Percentiles rank a stretch among this genome's conserved stretches.
These are phyloP conservation scores for Elaphomyces granulatus DNA, from an alignment of 495 filamentous ascomycete species.

Conservation along the genomic window DNA sequence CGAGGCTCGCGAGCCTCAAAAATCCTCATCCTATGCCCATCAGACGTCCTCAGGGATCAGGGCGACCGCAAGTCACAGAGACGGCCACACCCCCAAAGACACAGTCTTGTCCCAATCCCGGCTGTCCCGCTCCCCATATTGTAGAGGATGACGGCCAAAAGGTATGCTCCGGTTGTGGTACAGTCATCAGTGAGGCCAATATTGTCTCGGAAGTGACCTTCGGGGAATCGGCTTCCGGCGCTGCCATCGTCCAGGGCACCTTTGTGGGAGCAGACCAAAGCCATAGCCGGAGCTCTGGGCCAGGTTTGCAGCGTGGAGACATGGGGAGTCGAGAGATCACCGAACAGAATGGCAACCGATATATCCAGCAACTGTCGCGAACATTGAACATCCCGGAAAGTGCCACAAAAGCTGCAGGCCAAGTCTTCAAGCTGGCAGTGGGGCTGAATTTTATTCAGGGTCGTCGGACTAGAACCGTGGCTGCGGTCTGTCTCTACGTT, in stretches of 20 bases:
- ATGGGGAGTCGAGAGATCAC: slow-evolving; percentile 56
- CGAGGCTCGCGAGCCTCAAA: slow-evolving; percentile 31
- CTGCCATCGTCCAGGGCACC: slow-evolving; percentile 80
- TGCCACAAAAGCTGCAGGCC: slow-evolving; percentile 45
- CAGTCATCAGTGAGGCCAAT: slow-evolving; percentile 62
- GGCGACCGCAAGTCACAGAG: slow-evolving; percentile 20
- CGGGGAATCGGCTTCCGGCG: slow-evolving; percentile 67
- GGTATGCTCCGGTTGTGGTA: slow-evolving; percentile 73
- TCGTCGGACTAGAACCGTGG: slow-evolving; percentile 68
- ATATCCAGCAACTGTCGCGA: slow-evolving; percentile 36
- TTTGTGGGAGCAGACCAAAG: slow-evolving; percentile 72
- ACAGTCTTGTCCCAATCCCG: slow-evolving; percentile 32
- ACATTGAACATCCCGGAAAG: slow-evolving; percentile 41
- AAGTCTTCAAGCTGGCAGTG: slow-evolving; percentile 65
- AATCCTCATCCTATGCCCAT: slow-evolving; percentile 23
- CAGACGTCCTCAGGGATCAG: slow-evolving; percentile 23
- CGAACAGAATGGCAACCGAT: slow-evolving; percentile 47
- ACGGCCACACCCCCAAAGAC: slow-evolving; percentile 30
- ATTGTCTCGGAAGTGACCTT: slow-evolving; percentile 88
- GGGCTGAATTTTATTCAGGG: slow-evolving; percentile 71
- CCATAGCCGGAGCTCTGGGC: slow-evolving; percentile 45
- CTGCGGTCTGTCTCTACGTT: slow-evolving; percentile 75
- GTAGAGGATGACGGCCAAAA: slow-evolving; percentile 39
- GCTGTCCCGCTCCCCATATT: slow-evolving; percentile 34
- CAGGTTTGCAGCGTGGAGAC: slow-evolving; percentile 39